These are phyloP conservation scores for Psophocarpus tetragonolobus DNA, from an alignment of 306 rosid genomes.

Conservation along the genomic window DNA sequence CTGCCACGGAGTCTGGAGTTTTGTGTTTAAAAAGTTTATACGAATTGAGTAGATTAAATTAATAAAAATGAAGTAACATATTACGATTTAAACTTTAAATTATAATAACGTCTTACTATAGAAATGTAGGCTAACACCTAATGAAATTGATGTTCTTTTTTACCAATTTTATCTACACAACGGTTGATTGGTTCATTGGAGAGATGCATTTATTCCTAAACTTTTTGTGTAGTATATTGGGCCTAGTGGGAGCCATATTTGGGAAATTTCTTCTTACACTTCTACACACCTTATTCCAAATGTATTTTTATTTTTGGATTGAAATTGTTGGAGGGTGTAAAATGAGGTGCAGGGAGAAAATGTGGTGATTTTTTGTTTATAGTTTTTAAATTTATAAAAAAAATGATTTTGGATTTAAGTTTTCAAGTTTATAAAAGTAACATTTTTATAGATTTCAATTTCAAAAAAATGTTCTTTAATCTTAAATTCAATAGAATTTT, in stretches of 20 bases:
- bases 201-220: neutral
- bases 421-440: no score
- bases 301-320: conserved; percentile 10
- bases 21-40: neutral
- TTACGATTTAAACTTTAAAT: neutral
- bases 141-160: neutral
- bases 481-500: no score
- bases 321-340: no score
- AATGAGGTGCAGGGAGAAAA: no score
- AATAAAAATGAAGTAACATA: neutral
- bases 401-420: no score
- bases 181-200: neutral
- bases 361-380: no score
- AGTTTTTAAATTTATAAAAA: no score
- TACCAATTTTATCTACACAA: neutral
- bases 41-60: neutral
- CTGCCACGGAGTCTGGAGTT: neutral
- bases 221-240: neutral
- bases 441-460: no score
- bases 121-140: neutral
- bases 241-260: neutral
- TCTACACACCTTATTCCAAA: no score
- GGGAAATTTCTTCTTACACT: no score
- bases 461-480: no score
- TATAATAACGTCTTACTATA: neutral